Base-by-base conservation (phyloP, 352 stramenopile species). In the Phytophthora sansomeana region DNA sequence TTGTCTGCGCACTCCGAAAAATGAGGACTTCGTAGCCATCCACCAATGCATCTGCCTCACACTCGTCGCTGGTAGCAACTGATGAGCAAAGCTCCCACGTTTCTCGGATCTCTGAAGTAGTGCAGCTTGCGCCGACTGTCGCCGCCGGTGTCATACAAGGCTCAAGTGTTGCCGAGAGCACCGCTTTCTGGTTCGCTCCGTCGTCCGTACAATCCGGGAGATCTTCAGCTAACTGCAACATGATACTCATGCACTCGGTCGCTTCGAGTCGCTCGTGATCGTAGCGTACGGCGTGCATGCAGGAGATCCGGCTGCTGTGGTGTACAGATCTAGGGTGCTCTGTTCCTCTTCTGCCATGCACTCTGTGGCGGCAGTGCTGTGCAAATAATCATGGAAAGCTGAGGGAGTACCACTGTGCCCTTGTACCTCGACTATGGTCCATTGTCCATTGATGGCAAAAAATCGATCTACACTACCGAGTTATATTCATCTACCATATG, bases 1-100 rank as follows among this genome's bases (percentile, higher is more conserved):
- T 55, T 56, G 10, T 42, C 17, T n/a, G 59, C 69, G 17, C 73
- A 81, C 7, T 49, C 43, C 5, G 73, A 76, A 65, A 67, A 42
- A 81, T 76, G 46, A 63, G 68, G 41, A 81, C 47, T 10, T 48
- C 58, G 54, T 67, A 72, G 7, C 39, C 36, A 21, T 69, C 66
- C 41, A 76, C 47, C 21, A 33, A 58, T 0, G 69, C 67, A 41
- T 78, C 67, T n/a, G 32, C 36, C 8, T 56, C 53, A 29, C 74
- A 81, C 44, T 63, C 58, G 16, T 63, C 35, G 44, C 74, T 76
- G 2, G 21, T 60, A 19, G 69, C 74, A 5, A 58, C 67, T 8
- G 55, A 47, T 2, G 58, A 36, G 42, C 63, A 76, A 5, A 51
- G 47, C 9, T 70, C 28, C 57, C 46, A 63, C 63, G 70, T 76